These are phyloP conservation scores for Kwoniella botswanensis DNA, from an alignment of 768 basidiomycete genomes.

Conservation along the genomic window DNA sequence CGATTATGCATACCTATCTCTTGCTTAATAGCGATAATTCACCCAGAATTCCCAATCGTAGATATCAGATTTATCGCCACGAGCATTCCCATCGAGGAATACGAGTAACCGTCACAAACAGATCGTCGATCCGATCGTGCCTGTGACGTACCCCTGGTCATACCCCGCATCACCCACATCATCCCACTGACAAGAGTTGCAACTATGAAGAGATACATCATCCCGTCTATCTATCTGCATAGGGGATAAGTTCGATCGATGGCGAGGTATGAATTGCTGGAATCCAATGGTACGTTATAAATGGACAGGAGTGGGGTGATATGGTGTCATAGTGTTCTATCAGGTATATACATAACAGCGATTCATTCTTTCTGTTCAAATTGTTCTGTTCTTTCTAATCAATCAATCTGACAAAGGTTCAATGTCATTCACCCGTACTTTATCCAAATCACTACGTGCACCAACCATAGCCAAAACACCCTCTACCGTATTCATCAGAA, in stretches of 20 bases:
- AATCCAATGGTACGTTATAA: background rate
- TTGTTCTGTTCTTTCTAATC: too few relatives aligned
- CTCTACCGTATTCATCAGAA: slow-evolving; percentile 8
- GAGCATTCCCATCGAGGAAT: background rate
- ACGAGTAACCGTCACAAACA: background rate
- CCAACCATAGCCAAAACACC: slow-evolving; percentile 4
- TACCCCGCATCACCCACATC: slow-evolving; percentile 5
- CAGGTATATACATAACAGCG: background rate
- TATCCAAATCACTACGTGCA: background rate
- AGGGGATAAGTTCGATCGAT: slow-evolving; percentile 8
- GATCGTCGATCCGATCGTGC: slow-evolving; percentile 22
- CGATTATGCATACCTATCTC: too few relatives aligned
- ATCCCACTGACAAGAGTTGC: too few relatives aligned
- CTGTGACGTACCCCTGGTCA: slow-evolving; percentile 23
- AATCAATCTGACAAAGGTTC: too few relatives aligned
- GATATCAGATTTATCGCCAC: background rate
- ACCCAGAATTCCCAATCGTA: background rate
- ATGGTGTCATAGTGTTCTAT: background rate
- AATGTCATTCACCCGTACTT: background rate
- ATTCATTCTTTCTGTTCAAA: too few relatives aligned
- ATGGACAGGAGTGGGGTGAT: background rate
- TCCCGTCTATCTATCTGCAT: background rate
- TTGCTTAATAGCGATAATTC: background rate
- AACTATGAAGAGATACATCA: slow-evolving; percentile 15
- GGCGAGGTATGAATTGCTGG: slow-evolving; percentile 5